Base-by-base conservation (phyloP, 495 filamentous ascomycete genomes). In the Aspergillus avenaceus region DNA sequence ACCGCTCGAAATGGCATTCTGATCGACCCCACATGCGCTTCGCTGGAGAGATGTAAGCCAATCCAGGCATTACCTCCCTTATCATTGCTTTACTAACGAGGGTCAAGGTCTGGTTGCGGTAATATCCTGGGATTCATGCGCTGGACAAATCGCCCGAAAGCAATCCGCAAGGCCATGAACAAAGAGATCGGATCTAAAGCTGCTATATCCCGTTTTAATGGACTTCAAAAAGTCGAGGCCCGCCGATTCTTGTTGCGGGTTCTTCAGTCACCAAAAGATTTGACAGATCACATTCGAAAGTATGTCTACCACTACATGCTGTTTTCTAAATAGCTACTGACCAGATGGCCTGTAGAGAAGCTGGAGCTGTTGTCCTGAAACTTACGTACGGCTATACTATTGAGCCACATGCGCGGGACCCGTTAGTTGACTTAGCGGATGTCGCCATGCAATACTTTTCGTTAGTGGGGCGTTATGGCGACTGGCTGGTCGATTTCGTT, bases 351-450 rank as follows among this genome's bases (percentile, higher is more conserved):
- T n/a, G 1, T 21, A 38, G 34, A 38, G 34, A 38, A 14, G 42
- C 71, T 11, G 76, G 70, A 6, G 59, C 67, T 1, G 53, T 76
- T 9, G 72, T 78, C 24, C 49, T 79, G 5, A 74, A 76, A 24
- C 67, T 74, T 8, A 53, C 61, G 1, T 79, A 79, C 49, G 75
- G 74, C 19, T 79, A 80, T 49, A 74, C 62, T 0, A 63, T 65
- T 11, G 74, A 78, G 42, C 51, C 64, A 4, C 60, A 71, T 36
- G 41, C 44, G 13, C 36, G 44, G 0, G 77, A 80, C 50, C 65
- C 64, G 23, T 47, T 80, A 7, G 62, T 79, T 6, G 49, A 70
- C 18, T 31, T 73, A 36, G 65, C 62, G 0, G 62, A 62, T 6
- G 29, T 67, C 13, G 61, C 65, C 2, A 64, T 78, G 58, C 62